Conservation (phyloP, 208 protist genomes). For the Trypanosoma melophagium region DNA sequence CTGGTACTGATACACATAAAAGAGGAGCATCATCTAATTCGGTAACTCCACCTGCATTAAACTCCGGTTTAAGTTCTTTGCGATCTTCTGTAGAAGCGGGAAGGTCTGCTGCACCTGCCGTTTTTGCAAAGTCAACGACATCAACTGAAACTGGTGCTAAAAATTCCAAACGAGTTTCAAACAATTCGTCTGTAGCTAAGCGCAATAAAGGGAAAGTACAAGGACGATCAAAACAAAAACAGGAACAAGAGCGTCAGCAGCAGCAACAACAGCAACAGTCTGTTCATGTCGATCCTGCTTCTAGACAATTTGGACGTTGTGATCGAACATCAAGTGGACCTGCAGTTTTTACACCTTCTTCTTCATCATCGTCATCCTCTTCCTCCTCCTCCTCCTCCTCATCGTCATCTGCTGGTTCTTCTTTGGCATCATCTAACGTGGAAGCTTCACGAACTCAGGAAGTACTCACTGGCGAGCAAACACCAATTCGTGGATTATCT, state of each 20-base stretch:
- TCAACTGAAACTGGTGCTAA: background rate
- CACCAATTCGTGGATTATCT: background rate
- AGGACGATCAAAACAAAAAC: background rate
- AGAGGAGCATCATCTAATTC: background rate
- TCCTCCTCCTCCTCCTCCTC: constrained; percentile 5
- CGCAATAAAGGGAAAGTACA: background rate
- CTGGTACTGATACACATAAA: background rate
- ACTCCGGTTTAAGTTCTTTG: background rate
- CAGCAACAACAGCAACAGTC: background rate
- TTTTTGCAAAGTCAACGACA: constrained; percentile 2
- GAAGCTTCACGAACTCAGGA: no score
- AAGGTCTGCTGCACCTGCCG: background rate
- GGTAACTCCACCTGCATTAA: background rate
- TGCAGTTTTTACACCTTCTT: constrained; percentile 4
- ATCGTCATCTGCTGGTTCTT: background rate
- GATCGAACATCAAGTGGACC: background rate
- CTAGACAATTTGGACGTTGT: constrained; percentile 9
- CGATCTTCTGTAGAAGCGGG: constrained; percentile 2
- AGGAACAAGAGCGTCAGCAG: background rate
- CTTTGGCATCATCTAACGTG: no score
- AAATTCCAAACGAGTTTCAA: background rate
- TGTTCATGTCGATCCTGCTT: background rate
- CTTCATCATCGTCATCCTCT: constrained; percentile 1
- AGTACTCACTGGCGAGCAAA: background rate
- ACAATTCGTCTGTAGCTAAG: background rate